Evolutionary conservation across 2,329 filamentous ascomycete genomes (phyloP).

Genomic region (Ophidiomyces ophidiicola): DNA sequence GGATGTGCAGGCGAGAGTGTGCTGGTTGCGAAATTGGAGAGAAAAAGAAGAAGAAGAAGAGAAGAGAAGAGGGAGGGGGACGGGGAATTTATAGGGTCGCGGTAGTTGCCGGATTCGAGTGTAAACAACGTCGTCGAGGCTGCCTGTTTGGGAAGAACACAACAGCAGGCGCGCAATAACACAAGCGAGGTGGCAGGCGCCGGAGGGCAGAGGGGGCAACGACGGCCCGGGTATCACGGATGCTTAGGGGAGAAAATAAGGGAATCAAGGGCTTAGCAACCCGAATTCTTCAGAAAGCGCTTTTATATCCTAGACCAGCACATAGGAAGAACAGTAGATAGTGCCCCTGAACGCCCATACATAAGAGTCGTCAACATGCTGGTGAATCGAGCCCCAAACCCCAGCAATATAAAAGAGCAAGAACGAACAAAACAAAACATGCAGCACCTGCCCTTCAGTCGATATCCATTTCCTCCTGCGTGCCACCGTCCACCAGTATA

Average conservation of each 20-base stretch:
- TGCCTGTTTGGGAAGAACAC: constrained; percentile 1
- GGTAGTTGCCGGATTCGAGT: too few relatives aligned
- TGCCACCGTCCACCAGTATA: constrained; percentile 34
- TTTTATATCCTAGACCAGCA: constrained; percentile 6
- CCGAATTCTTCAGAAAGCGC: constrained; percentile 2
- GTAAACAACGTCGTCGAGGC: too few relatives aligned
- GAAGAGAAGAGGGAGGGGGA: constrained; percentile 7
- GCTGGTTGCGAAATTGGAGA: not conserved
- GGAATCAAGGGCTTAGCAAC: constrained; percentile 2
- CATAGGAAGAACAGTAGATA: not conserved
- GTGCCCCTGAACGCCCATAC: constrained; percentile 6
- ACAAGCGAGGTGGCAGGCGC: constrained; percentile 6
- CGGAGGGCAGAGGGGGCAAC: not conserved
- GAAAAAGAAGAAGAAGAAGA: not conserved
- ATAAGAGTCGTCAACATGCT: constrained; percentile 7
- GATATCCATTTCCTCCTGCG: constrained; percentile 38
- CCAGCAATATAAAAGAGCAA: constrained; percentile 6
- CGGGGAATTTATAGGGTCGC: constrained; percentile 2
- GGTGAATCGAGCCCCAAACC: constrained; percentile 5
- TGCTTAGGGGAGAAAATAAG: not conserved
- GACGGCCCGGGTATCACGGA: too few relatives aligned
- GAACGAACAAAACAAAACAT: constrained; percentile 6
- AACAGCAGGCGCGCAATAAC: not conserved
- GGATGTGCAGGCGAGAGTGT: not conserved
- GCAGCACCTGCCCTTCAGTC: constrained; percentile 24